Evolutionary conservation across 192 early-diverging fungal species (phyloP).

Genomic region (Rhizoclosmatium sp.): DNA sequence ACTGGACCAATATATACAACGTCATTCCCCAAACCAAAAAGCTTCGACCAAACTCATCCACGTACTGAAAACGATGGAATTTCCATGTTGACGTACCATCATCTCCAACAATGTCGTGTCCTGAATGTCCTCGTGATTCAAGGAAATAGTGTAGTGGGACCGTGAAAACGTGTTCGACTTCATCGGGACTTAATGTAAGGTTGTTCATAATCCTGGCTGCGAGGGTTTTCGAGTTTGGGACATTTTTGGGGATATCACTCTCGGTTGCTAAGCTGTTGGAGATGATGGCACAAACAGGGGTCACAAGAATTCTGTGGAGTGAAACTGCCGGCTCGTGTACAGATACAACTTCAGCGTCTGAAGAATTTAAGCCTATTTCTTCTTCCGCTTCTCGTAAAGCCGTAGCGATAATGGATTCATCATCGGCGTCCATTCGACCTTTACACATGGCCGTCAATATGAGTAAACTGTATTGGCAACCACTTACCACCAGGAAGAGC

Average conservation of each 20-base stretch:
- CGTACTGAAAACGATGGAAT: background rate
- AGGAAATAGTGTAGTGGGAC: conserved; percentile 41
- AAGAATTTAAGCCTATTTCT: conserved; percentile 42
- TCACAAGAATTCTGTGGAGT: conserved; percentile 39
- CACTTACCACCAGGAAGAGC: conserved; percentile 46
- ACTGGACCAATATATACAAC: conserved; percentile 19
- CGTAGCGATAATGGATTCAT: conserved; percentile 34
- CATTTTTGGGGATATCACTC: background rate
- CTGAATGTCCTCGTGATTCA: conserved; percentile 11
- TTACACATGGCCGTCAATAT: background rate
- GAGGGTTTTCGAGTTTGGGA: background rate
- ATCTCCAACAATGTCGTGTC: background rate
- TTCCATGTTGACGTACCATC: background rate
- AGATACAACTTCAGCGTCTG: conserved; percentile 35
- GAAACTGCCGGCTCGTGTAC: conserved; percentile 36
- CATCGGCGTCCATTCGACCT: conserved; percentile 32
- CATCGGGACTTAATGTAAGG: conserved; percentile 27
- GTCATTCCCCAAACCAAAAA: conserved; percentile 25
- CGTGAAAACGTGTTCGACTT: conserved; percentile 44
- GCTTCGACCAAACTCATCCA: background rate
- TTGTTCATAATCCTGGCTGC: background rate
- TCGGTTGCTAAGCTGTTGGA: background rate
- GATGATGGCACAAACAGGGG: conserved; percentile 40
- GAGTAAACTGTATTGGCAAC: background rate
- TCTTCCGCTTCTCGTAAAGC: conserved; percentile 48